phyloP scores from a whole-genome alignment of 768 basidiomycete species.

The Boletus rufocinnamomeus region DNA sequence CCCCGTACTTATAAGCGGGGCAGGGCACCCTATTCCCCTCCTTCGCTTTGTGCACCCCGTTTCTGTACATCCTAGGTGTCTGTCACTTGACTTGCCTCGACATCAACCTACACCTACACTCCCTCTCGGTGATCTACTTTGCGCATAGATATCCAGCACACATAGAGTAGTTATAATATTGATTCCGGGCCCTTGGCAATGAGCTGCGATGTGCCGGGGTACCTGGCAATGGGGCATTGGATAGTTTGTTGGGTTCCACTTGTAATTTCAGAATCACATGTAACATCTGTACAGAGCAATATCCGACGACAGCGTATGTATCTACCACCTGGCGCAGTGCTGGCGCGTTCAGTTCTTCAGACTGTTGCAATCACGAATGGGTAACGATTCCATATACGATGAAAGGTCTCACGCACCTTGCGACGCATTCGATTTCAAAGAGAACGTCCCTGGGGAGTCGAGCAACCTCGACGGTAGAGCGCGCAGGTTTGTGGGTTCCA shows the following conservation, averaged over 20 bases:
- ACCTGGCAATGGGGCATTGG: neutral
- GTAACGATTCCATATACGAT: neutral
- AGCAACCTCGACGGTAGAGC: constrained; percentile 89
- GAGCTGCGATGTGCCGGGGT: neutral
- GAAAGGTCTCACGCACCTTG: constrained; percentile 49
- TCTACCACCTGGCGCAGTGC: neutral
- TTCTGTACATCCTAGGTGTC: neutral
- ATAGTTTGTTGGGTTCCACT: neutral
- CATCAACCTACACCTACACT: constrained; percentile 8
- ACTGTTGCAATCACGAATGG: constrained; percentile 9
- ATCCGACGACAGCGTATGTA: neutral
- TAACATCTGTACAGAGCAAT: neutral
- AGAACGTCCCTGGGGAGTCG: constrained; percentile 89
- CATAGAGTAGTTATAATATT: constrained; percentile 20
- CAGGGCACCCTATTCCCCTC: neutral
- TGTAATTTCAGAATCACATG: constrained; percentile 12
- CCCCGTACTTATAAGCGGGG: constrained; percentile 4
- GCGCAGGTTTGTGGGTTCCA: constrained; percentile 88
- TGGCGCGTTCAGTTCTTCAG: constrained; percentile 18
- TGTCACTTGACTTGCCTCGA: neutral
- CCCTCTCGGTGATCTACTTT: constrained; percentile 17
- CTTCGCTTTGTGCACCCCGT: constrained; percentile 12
- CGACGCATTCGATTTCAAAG: constrained; percentile 91
- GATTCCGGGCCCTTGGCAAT: neutral
- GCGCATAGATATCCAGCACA: constrained; percentile 25